Percentiles rank a stretch among this genome's conserved stretches.
Evolutionary conservation across 2,329 filamentous ascomycete species (phyloP).

Genomic region (Thelonectria olida): DNA sequence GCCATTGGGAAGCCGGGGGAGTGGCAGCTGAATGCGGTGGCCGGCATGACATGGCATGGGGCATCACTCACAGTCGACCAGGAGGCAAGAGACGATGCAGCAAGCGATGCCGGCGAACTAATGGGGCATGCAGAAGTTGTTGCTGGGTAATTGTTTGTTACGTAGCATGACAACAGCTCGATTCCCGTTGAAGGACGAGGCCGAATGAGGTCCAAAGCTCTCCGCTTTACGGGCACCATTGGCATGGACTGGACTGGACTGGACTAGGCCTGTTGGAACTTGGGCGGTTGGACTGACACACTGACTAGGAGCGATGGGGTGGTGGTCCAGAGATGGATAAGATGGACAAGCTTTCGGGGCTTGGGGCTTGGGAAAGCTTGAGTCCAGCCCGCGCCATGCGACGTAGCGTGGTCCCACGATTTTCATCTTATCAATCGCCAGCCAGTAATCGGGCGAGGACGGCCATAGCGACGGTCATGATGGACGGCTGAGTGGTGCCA

Average conservation of each 20-base stretch:
- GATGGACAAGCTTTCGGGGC: slow-evolving; percentile 20
- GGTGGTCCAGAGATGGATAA: slow-evolving; percentile 22
- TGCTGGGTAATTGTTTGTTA: background rate
- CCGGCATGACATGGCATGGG: background rate
- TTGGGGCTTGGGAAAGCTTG: slow-evolving; percentile 30
- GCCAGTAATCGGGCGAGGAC: background rate
- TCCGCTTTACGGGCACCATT: background rate
- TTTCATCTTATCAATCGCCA: slow-evolving; percentile 10
- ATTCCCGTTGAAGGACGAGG: background rate
- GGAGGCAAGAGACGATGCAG: background rate
- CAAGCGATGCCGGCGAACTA: background rate
- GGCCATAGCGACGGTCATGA: background rate
- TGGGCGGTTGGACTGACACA: background rate
- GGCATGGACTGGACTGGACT: background rate
- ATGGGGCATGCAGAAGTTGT: background rate
- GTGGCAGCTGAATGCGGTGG: background rate
- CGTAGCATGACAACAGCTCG: background rate
- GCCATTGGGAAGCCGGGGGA: background rate
- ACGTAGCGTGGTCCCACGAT: slow-evolving; percentile 12
- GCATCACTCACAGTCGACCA: background rate
- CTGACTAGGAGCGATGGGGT: background rate
- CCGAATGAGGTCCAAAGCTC: background rate
- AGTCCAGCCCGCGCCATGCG: slow-evolving; percentile 25
- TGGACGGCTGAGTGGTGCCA: background rate
- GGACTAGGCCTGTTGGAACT: background rate